Evolutionary conservation across 2,329 filamentous ascomycete species (phyloP).

Genomic region (Cladophialophora immunda): DNA sequence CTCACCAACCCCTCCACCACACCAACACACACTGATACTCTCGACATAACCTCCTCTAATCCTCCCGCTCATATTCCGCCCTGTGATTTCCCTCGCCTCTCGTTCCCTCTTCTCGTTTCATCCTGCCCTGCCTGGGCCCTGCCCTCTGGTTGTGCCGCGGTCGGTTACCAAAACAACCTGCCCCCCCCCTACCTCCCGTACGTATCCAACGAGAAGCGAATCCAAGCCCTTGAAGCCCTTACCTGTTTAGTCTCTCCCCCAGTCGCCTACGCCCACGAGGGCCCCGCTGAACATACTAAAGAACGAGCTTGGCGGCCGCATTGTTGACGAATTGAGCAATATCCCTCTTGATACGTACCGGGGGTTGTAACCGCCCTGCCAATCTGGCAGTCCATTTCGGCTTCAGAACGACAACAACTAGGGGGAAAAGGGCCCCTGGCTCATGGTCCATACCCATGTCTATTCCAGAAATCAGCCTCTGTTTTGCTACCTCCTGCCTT

Average conservation of each 20-base stretch:
- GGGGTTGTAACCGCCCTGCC: slow-evolving; percentile 1
- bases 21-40: not conserved
- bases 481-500: not conserved
- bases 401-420: not conserved
- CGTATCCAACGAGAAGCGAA: slow-evolving; percentile 9
- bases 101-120: slow-evolving; percentile 13
- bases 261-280: slow-evolving; percentile 24
- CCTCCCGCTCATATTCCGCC: slow-evolving; percentile 19
- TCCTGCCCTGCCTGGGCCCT: not conserved
- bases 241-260: slow-evolving; percentile 11
- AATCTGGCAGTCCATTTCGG: slow-evolving; percentile 6
- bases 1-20: not conserved
- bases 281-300: slow-evolving; percentile 24
- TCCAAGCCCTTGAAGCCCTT: slow-evolving; percentile 12
- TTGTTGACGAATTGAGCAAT: slow-evolving; percentile 14
- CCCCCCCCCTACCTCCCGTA: not conserved
- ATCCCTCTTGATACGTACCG: slow-evolving; percentile 14
- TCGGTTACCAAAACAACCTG: slow-evolving; percentile 4
- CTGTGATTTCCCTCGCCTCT: slow-evolving; percentile 2
- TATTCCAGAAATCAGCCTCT: slow-evolving; percentile 1
- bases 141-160: not conserved
- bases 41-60: slow-evolving; percentile 1
- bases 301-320: slow-evolving; percentile 33
- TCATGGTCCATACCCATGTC: slow-evolving; percentile 3
- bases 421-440: not conserved